These are phyloP conservation scores for Helichrysum umbraculigerum DNA, from an alignment of 129 eudicot species.

Conservation along the genomic window DNA sequence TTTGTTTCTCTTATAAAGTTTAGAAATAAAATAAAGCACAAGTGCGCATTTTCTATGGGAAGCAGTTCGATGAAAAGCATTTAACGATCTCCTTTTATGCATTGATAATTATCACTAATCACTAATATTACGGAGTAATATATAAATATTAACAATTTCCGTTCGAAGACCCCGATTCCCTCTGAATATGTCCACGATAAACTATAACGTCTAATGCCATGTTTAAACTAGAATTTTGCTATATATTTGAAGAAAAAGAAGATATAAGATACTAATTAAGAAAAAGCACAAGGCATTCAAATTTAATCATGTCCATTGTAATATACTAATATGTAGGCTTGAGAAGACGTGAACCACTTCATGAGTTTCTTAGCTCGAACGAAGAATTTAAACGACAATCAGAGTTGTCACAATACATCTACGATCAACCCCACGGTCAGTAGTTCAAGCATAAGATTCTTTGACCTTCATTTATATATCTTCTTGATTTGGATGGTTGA, in stretches of 20 bases:
- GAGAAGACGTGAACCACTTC: slow-evolving; percentile 3
- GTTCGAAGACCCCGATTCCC: no score
- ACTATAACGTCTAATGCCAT: no score
- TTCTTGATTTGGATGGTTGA: neutral
- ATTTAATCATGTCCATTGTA: neutral
- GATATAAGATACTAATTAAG: no score
- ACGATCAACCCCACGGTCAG: slow-evolving; percentile 7
- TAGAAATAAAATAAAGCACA: neutral
- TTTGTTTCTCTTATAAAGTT: no score
- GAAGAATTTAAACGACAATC: slow-evolving; percentile 6
- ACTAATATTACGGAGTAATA: no score
- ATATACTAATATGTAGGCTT: slow-evolving; percentile 22
- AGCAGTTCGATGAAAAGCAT: neutral
- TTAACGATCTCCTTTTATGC: no score
- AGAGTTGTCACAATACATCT: no score
- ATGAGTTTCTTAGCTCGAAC: neutral
- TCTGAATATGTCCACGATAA: no score
- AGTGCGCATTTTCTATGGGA: neutral
- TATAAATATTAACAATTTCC: no score
- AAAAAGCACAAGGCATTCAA: neutral
- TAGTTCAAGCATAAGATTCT: neutral
- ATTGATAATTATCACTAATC: no score
- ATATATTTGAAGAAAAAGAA: no score
- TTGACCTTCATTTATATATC: neutral
- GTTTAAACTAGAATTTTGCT: no score